These are phyloP conservation scores for Penicillium capsulatum DNA, from an alignment of 2,329 filamentous ascomycete genomes.

Conservation along the genomic window DNA sequence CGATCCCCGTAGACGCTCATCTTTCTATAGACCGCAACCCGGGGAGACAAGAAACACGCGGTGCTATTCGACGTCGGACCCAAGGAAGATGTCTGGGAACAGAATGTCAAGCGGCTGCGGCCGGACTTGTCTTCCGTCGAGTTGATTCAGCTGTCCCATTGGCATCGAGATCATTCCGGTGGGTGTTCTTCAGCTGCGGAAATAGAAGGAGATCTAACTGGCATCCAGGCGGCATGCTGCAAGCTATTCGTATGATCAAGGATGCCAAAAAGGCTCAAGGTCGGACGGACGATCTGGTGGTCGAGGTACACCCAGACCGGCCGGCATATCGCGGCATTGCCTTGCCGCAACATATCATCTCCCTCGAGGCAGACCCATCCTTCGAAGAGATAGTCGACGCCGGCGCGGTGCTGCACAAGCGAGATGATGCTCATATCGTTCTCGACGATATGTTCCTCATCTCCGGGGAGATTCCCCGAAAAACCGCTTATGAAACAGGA, in stretches of 20 bases:
- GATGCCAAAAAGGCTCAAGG: constrained; percentile 33
- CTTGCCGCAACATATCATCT: constrained; percentile 41
- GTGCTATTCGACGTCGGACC: constrained; percentile 54
- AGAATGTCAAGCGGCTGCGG: constrained; percentile 46
- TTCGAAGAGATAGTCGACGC: constrained; percentile 47
- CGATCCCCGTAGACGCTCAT: no score
- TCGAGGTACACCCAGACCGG: constrained; percentile 52
- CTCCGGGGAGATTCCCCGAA: constrained; percentile 52
- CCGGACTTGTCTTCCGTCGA: constrained; percentile 46
- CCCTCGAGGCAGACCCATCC: constrained; percentile 51
- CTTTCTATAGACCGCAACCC: constrained; percentile 44
- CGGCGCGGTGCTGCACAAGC: constrained; percentile 41
- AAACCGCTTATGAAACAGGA: constrained; percentile 49
- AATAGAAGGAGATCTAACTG: background rate
- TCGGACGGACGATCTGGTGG: constrained; percentile 30
- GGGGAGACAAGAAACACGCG: constrained; percentile 43
- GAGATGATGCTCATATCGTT: constrained; percentile 42
- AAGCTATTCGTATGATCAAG: constrained; percentile 48
- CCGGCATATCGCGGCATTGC: constrained; percentile 50
- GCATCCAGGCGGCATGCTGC: constrained; percentile 45
- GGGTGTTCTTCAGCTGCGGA: background rate
- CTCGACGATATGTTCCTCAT: constrained; percentile 51
- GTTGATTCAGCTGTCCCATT: constrained; percentile 50
- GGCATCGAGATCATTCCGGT: constrained; percentile 55
- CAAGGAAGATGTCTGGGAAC: constrained; percentile 49